These are phyloP conservation scores for Pouteria glomerata DNA, from an alignment of 148 eudicot species.

Conservation along the genomic window DNA sequence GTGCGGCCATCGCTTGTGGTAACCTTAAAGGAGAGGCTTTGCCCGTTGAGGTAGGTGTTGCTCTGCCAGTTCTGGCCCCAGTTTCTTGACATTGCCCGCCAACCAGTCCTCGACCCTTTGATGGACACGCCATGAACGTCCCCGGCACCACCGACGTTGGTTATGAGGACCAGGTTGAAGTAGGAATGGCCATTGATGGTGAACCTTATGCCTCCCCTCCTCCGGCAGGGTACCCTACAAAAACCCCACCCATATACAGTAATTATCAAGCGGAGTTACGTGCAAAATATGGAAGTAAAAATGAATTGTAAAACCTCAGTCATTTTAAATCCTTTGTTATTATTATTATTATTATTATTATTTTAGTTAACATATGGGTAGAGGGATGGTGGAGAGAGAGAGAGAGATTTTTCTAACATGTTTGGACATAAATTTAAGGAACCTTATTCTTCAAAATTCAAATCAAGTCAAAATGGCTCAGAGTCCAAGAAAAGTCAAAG, in stretches of 20 bases:
- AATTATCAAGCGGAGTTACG: background rate
- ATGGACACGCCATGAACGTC: conserved; percentile 55
- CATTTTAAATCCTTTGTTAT: too few relatives aligned
- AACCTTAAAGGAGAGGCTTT: conserved; percentile 63
- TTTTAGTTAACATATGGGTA: too few relatives aligned
- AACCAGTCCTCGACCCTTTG: conserved; percentile 59
- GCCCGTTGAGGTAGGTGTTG: conserved; percentile 60
- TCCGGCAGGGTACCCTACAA: conserved; percentile 63
- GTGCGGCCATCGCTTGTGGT: conserved; percentile 53
- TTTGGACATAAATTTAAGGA: background rate
- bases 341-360: too few relatives aligned
- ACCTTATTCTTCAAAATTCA: background rate
- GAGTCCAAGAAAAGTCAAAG: too few relatives aligned
- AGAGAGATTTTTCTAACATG: background rate
- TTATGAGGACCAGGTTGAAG: conserved; percentile 69
- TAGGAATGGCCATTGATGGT: conserved; percentile 77
- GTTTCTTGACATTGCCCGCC: conserved; percentile 71
- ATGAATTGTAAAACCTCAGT: too few relatives aligned
- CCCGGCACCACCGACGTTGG: conserved; percentile 78
- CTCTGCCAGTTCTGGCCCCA: conserved; percentile 93
- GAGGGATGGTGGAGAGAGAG: too few relatives aligned
- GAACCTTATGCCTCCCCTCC: conserved; percentile 79
- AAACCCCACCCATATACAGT: background rate
- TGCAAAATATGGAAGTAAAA: too few relatives aligned
- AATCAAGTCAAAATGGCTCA: too few relatives aligned